phyloP scores from a whole-genome alignment of 139 green algal species.

The Tetraselmis striata region DNA sequence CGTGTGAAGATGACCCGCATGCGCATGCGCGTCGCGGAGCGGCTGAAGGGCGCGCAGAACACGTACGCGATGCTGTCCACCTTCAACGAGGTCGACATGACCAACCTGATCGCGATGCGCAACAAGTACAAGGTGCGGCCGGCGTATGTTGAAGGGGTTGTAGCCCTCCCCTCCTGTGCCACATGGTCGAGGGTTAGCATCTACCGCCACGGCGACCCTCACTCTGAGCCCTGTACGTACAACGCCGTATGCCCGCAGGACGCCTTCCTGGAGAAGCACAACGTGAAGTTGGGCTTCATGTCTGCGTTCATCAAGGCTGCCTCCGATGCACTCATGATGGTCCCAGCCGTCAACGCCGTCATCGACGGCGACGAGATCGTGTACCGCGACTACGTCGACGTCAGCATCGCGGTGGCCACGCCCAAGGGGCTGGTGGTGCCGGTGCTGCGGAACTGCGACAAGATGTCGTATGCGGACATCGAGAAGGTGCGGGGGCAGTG shows the following conservation, averaged over 20 bases:
- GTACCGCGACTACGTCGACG: slow-evolving; percentile 83
- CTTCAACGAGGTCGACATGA: slow-evolving; percentile 99
- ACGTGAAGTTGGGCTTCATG: slow-evolving; percentile 99
- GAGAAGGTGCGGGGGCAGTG: slow-evolving; percentile 80
- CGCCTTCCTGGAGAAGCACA: slow-evolving; percentile 89
- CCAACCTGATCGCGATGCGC: slow-evolving; percentile 77
- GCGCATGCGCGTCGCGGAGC: slow-evolving; percentile 80
- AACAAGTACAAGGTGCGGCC: slow-evolving; percentile 84
- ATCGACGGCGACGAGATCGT: slow-evolving; percentile 95
- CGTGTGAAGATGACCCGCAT: slow-evolving; percentile 95
- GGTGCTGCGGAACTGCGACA: slow-evolving; percentile 75
- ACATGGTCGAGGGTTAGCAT: no score
- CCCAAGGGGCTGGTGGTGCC: slow-evolving; percentile 93
- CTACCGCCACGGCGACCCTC: no score
- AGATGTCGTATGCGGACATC: slow-evolving; percentile 84
- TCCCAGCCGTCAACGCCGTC: slow-evolving; percentile 89
- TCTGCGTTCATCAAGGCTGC: slow-evolving; percentile 93
- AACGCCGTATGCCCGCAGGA: slow-evolving; percentile 84
- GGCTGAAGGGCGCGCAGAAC: slow-evolving; percentile 95
- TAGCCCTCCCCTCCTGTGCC: no score
- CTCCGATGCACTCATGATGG: slow-evolving; percentile 69
- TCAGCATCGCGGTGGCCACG: slow-evolving; percentile 92
- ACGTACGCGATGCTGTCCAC: slow-evolving; percentile 97
- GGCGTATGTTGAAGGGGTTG: no score
- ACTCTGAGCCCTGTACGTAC: background rate